Conservation (phyloP, 257 asterid genomes). For the Henckelia pumila region DNA sequence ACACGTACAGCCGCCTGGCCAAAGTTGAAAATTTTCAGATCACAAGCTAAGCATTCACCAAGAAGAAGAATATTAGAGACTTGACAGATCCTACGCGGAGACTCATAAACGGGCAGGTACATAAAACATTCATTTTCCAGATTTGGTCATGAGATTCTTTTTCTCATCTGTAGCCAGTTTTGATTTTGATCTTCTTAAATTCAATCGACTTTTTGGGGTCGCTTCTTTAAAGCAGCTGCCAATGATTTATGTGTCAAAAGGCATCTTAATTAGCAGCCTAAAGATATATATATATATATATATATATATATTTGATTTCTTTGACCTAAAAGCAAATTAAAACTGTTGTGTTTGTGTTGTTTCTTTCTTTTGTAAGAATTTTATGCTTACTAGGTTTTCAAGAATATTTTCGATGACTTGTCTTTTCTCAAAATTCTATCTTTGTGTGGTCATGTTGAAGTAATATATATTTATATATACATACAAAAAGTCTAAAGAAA, state of each 20-base stretch:
- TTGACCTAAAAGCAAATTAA: not conserved
- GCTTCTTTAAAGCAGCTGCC: conserved; percentile 44
- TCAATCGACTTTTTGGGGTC: conserved; percentile 35
- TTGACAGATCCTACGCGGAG: conserved; percentile 38
- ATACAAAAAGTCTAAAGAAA: not conserved
- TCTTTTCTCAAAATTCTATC: not conserved
- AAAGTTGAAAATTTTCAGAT: conserved; percentile 8
- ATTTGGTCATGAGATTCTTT: conserved; percentile 35
- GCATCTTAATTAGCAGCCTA: conserved; percentile 29
- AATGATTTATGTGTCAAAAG: conserved; percentile 40
- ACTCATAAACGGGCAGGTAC: conserved; percentile 31
- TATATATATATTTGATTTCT: conserved; percentile 15
- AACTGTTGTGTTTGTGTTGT: not conserved
- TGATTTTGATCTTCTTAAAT: conserved; percentile 18
- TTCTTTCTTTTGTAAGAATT: not conserved
- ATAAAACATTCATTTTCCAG: conserved; percentile 41
- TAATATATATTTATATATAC: not conserved
- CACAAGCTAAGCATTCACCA: conserved; percentile 16
- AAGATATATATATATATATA: conserved; percentile 26
- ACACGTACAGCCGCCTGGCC: too few species aligned
- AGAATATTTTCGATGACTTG: conserved; percentile 5
- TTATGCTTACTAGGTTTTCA: conserved; percentile 12
- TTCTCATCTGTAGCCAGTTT: conserved; percentile 23
- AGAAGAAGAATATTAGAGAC: conserved; percentile 2
- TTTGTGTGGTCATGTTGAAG: not conserved